Percentiles rank a stretch among this genome's conserved stretches.
Conservation (phyloP, 345 rosid species). For the Draba incana region DNA sequence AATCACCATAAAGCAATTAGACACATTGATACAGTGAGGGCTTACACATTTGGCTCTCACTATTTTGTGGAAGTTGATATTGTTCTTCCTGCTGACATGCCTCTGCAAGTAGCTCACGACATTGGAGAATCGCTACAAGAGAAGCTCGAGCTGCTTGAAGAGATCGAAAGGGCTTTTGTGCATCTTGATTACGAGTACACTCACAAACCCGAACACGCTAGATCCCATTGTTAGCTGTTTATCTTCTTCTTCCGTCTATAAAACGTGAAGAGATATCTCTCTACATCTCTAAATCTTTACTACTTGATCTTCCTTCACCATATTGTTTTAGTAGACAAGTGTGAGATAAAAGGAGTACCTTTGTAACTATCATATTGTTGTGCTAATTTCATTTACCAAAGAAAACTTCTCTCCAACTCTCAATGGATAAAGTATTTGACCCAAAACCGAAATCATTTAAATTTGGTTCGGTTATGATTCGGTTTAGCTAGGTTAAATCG, state of each 20-base stretch:
- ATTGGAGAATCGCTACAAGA: slow-evolving; percentile 91
- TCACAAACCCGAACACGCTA: slow-evolving; percentile 96
- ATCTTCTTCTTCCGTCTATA: neutral
- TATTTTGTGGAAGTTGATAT: slow-evolving; percentile 98
- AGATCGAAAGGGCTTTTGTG: slow-evolving; percentile 94
- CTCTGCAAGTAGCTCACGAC: slow-evolving; percentile 89
- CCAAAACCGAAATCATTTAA: neutral
- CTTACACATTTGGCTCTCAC: slow-evolving; percentile 98
- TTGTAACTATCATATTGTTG: slow-evolving; percentile 23
- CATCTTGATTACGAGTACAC: slow-evolving; percentile 94
- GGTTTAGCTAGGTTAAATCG: neutral
- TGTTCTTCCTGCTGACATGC: slow-evolving; percentile 86
- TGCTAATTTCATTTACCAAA: neutral
- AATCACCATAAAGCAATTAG: slow-evolving; percentile 88
- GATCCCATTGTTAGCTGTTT: slow-evolving; percentile 44
- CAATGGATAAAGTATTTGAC: too few species aligned
- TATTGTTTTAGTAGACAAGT: slow-evolving; percentile 20
- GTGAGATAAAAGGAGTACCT: neutral
- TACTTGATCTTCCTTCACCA: neutral
- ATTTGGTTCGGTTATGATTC: neutral
- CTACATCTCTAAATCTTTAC: neutral
- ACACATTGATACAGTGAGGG: slow-evolving; percentile 94
- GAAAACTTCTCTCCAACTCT: neutral
- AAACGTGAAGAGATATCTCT: too few species aligned
- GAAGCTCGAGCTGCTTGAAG: slow-evolving; percentile 85